These are phyloP conservation scores for Phialocephala subalpina DNA, from an alignment of 2,329 filamentous ascomycete genomes.

Conservation along the genomic window DNA sequence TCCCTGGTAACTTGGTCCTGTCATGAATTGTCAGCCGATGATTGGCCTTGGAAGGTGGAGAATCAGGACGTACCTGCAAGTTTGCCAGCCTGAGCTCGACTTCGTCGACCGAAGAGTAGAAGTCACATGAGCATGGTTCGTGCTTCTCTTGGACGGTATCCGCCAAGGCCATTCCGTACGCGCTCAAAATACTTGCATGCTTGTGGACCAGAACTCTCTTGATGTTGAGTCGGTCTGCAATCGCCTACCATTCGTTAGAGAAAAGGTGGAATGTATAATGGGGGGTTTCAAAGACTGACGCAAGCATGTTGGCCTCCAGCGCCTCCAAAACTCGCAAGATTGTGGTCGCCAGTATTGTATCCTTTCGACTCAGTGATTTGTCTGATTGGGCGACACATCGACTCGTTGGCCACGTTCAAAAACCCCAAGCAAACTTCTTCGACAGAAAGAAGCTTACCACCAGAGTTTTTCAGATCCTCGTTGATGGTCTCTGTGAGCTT, in stretches of 20 bases:
- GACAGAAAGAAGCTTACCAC: conserved; percentile 68
- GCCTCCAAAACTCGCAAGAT: conserved; percentile 89
- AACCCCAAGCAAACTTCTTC: conserved; percentile 67
- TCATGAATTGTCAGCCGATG: neutral
- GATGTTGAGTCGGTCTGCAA: conserved; percentile 83
- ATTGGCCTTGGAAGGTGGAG: neutral
- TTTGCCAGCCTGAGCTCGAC: conserved; percentile 18
- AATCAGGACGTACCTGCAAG: conserved; percentile 5
- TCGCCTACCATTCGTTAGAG: conserved; percentile 50
- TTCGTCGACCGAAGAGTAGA: conserved; percentile 20
- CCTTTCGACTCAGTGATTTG: conserved; percentile 91
- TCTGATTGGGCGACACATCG: conserved; percentile 88
- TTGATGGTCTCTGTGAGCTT: conserved; percentile 82
- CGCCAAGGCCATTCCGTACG: conserved; percentile 90
- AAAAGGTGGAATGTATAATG: neutral
- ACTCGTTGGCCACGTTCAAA: conserved; percentile 88
- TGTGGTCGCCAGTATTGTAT: conserved; percentile 85
- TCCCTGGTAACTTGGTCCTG: conserved; percentile 73
- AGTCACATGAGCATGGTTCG: conserved; percentile 58
- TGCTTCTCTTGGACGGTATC: conserved; percentile 92
- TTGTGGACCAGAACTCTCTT: conserved; percentile 85
- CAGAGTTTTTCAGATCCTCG: conserved; percentile 60
- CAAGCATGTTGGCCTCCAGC: conserved; percentile 91
- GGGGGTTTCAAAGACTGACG: neutral
- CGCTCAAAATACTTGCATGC: conserved; percentile 87